Conservation (phyloP, 345 rosid species). For the Hypericum androsaemum region DNA sequence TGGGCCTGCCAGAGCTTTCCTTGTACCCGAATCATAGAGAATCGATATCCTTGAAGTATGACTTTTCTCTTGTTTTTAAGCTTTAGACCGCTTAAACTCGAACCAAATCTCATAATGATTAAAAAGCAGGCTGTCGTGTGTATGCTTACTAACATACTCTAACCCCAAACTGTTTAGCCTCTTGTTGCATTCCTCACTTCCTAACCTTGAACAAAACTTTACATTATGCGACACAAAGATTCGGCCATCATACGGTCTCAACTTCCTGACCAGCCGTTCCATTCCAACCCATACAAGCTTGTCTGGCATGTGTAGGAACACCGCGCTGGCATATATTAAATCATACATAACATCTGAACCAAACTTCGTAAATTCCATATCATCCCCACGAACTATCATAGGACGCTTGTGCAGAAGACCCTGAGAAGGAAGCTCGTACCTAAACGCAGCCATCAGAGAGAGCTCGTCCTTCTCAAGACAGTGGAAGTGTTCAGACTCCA, state of each 20-base stretch:
- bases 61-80: constrained; percentile 16
- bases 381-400: constrained; percentile 68
- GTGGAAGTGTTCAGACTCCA: constrained; percentile 52
- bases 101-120: constrained; percentile 97
- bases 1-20: no score
- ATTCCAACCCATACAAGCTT: constrained; percentile 89
- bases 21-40: no score
- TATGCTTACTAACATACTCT: constrained; percentile 58
- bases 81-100: constrained; percentile 51
- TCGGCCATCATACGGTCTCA: constrained; percentile 70
- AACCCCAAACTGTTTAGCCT: constrained; percentile 69
- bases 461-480: constrained; percentile 95
- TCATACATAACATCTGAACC: constrained; percentile 54
- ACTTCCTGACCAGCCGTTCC: constrained; percentile 56
- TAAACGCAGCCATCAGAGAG: constrained; percentile 86
- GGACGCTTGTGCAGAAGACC: constrained; percentile 86
- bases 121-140: constrained; percentile 84
- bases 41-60: no score
- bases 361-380: constrained; percentile 79
- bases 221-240: constrained; percentile 89
- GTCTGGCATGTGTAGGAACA: constrained; percentile 96
- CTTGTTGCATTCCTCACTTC: constrained; percentile 66
- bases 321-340: constrained; percentile 91
- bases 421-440: constrained; percentile 92
- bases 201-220: constrained; percentile 79